Evolutionary conservation across 1,284 basidiomycete genomes (phyloP).

Genomic region (Trichosporon sp.): DNA sequence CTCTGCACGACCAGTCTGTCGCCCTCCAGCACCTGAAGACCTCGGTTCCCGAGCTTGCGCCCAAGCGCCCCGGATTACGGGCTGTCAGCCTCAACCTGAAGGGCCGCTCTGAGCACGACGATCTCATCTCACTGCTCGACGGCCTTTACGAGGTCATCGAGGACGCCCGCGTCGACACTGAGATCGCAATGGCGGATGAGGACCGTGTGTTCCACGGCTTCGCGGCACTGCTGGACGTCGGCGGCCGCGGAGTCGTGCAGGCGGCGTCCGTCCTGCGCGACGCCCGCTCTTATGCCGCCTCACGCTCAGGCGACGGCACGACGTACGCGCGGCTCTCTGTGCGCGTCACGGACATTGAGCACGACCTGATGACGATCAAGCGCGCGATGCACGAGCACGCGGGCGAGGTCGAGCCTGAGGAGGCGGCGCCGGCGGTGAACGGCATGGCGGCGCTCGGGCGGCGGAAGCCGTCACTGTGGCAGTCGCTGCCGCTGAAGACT

Average conservation of each 20-base stretch:
- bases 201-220: constrained; percentile 65
- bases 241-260: constrained; percentile 50
- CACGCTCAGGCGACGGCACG: constrained; percentile 50
- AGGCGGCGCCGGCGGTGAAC: constrained; percentile 6
- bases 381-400: constrained; percentile 38
- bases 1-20: constrained; percentile 41
- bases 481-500: constrained; percentile 21
- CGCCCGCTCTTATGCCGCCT: constrained; percentile 60
- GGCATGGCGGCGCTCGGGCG: background rate
- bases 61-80: background rate
- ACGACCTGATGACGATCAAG: constrained; percentile 63
- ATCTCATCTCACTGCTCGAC: constrained; percentile 58
- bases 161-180: constrained; percentile 77
- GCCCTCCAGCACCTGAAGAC: constrained; percentile 36
- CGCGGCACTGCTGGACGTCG: constrained; percentile 63
- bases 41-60: constrained; percentile 19
- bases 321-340: constrained; percentile 55
- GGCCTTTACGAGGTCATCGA: constrained; percentile 73
- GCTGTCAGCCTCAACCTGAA: background rate
- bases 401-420: constrained; percentile 29
- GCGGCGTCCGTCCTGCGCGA: constrained; percentile 55
- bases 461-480: constrained; percentile 17
- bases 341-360: constrained; percentile 68
- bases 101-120: constrained; percentile 19
- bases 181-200: constrained; percentile 76